phyloP scores from a whole-genome alignment of 179 eudicot genomes.

The Corrigiola litoralis region DNA sequence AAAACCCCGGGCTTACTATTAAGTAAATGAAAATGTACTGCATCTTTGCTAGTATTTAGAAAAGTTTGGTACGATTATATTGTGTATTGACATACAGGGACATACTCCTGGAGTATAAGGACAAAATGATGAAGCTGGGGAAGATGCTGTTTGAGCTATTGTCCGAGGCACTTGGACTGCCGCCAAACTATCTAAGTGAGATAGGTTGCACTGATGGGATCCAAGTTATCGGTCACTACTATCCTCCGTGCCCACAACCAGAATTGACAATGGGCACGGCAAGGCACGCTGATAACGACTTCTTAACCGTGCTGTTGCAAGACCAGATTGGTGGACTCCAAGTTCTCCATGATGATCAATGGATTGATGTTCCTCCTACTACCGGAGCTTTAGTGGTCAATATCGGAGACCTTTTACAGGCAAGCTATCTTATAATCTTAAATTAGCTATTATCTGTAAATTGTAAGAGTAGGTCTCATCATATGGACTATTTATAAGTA shows the following conservation, averaged over 20 bases:
- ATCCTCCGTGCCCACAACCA: conserved; percentile 61
- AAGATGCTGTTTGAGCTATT: conserved; percentile 26
- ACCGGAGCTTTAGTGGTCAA: conserved; percentile 55
- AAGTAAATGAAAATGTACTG: too few species aligned
- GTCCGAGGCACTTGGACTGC: conserved; percentile 48
- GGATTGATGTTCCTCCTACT: conserved; percentile 51
- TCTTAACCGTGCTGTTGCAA: conserved; percentile 49
- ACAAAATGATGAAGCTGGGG: conserved; percentile 37
- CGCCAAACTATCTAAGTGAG: conserved; percentile 25
- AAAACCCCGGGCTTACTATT: too few species aligned
- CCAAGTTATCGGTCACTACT: conserved; percentile 29
- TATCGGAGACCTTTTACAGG: conserved; percentile 56
- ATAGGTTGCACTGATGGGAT: conserved; percentile 43
- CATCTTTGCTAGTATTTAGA: too few species aligned
- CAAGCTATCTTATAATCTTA: too few species aligned
- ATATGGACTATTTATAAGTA: too few species aligned
- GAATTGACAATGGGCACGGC: conserved; percentile 44
- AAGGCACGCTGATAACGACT: conserved; percentile 44
- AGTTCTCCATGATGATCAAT: conserved; percentile 36
- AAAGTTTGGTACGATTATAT: too few species aligned
- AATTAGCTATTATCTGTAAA: too few species aligned
- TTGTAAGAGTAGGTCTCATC: too few species aligned
- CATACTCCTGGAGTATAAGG: conserved; percentile 33
- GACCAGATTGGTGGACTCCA: conserved; percentile 63
- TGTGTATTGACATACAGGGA: conserved; percentile 28